A percentile compares a stretch with the other conserved stretches of the same genome.
phyloP scores from a whole-genome alignment of 129 eudicot genomes.

The Daucus carota region DH1_v3.0 NC_030381.2:39520501-39521000 shows the following conservation, averaged over 20 bases:
- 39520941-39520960: constrained; percentile 9
- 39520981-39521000: background rate
- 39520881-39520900: background rate
- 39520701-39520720: constrained; percentile 47
- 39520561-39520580: constrained; percentile 89
- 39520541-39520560: constrained; percentile 78
- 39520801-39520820: background rate
- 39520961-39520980: constrained; percentile 31
- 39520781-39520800: constrained; percentile 18
- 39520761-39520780: constrained; percentile 57
- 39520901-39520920: constrained; percentile 5
- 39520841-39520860: background rate
- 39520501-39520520: constrained; percentile 44
- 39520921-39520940: constrained; percentile 13
- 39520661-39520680: constrained; percentile 55
- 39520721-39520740: constrained; percentile 53
- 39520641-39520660: constrained; percentile 40
- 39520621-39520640: constrained; percentile 32
- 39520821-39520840: background rate
- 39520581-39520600: constrained; percentile 60
- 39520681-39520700: constrained; percentile 52
- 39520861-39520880: background rate
- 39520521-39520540: constrained; percentile 53
- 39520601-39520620: constrained; percentile 70
- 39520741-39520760: constrained; percentile 38